Base-by-base conservation (phyloP, 192 early-diverging fungal genomes). In the Thamnidium elegans region DNA sequence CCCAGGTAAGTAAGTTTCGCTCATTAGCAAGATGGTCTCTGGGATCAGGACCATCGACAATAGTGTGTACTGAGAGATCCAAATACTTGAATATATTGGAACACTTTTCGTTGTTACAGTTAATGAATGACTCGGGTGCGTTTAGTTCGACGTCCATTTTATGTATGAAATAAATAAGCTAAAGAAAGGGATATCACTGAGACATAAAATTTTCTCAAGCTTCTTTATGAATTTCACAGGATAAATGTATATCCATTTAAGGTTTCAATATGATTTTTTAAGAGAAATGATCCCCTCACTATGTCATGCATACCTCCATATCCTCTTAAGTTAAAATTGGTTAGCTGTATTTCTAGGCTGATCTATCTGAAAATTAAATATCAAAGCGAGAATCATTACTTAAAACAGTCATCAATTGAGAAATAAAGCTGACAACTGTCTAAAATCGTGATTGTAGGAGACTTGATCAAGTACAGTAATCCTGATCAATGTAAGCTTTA, bases 1-100 rank as follows among this genome's bases (percentile, higher is more conserved):
- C 17, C 71, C 71, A 72, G 17, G 71, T 67, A 1, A 72, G 46
- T 14, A 72, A 46, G 56, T 72, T 72, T 4, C 71, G 58, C 32
- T 72, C 71, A 56, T 72, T 72, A 7, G 71, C 63, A 50, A 72
- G 44, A 47, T 72, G 71, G 34, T 72, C 71, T 48, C 71, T 52
- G 26, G 71, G 65, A 50, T 63, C 65, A 19, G 65, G 60, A 23
- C 59, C 71, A 17, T 58, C 58, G 17, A 68, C 34, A 3, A 55
- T 39, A 11, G 62, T 59, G 20, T 68, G 65, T 10, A 73, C 59
- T 31, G 62, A 55, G 13, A 46, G 50, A 46, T 72, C 71, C 11
- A 72, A 23, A 32, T 64, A 63, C 31, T 70, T 70, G 46, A 50
- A 70, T 15, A 34, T 23, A 26, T 42, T 58, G 4, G 62, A 64